Percentiles rank a stretch among this genome's conserved stretches.
Evolutionary conservation across 1,139 yeast genomes (phyloP).

Genomic region (Yamadazyma atlantica): DNA sequence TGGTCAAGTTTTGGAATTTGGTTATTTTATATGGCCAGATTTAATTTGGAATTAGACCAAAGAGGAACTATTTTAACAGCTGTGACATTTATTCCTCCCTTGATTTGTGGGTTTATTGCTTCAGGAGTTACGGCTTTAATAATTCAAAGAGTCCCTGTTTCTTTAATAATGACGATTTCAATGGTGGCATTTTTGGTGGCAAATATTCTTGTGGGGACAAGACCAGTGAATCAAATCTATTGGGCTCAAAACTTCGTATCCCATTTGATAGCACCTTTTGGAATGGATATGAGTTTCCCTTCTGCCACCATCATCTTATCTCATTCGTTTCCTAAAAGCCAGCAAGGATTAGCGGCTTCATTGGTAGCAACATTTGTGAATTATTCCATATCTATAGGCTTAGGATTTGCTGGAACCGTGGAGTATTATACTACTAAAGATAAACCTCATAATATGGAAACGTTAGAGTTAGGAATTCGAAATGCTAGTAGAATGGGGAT

Average conservation of each 20-base stretch:
- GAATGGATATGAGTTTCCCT: conserved; percentile 69
- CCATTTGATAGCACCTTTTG: conserved; percentile 48
- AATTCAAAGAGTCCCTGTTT: conserved; percentile 37
- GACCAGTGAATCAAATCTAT: conserved; percentile 14
- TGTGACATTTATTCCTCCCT: conserved; percentile 40
- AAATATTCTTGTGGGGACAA: conserved; percentile 14
- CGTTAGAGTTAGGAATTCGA: conserved; percentile 37
- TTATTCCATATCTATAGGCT: conserved; percentile 61
- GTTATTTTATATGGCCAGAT: conserved; percentile 46
- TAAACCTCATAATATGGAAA: conserved; percentile 21
- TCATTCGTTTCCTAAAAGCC: conserved; percentile 48
- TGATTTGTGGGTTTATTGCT: conserved; percentile 45
- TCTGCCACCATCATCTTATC: conserved; percentile 56
- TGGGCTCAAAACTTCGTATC: conserved; percentile 47
- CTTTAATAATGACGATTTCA: conserved; percentile 44
- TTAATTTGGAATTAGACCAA: conserved; percentile 31
- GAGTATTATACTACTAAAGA: conserved; percentile 41
- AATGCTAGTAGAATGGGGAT: conserved; percentile 49
- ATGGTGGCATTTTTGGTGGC: conserved; percentile 15
- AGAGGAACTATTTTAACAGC: conserved; percentile 35
- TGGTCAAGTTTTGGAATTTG: conserved; percentile 65
- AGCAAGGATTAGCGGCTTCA: conserved; percentile 69
- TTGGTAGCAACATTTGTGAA: conserved; percentile 61
- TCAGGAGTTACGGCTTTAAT: conserved; percentile 43
- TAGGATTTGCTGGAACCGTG: conserved; percentile 67